These are phyloP conservation scores for Dichotomopilus funicola DNA, from an alignment of 2,329 filamentous ascomycete genomes.

Conservation along the genomic window DNA sequence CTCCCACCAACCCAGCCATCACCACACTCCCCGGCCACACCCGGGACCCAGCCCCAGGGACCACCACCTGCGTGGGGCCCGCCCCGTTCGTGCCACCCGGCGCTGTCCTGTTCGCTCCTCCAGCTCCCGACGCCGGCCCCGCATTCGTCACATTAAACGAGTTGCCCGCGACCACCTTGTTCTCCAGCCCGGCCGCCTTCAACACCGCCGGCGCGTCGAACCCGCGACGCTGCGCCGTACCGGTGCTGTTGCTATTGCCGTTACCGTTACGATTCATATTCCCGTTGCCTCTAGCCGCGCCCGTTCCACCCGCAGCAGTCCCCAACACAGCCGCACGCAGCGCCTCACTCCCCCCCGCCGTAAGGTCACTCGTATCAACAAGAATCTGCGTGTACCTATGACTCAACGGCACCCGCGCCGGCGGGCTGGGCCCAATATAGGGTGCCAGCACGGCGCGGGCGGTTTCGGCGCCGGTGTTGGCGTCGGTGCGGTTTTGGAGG, in stretches of 20 bases:
- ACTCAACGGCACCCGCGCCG: conserved; percentile 32
- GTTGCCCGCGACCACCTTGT: conserved; percentile 32
- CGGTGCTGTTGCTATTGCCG: too few relatives aligned
- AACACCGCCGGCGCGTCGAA: conserved; percentile 31
- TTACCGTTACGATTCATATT: too few relatives aligned
- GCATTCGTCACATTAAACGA: conserved; percentile 36
- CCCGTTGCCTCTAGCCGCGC: too few relatives aligned
- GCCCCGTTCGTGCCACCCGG: neutral
- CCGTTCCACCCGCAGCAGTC: too few relatives aligned
- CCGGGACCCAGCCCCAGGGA: neutral
- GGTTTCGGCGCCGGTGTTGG: conserved; percentile 7
- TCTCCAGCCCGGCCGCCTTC: conserved; percentile 27
- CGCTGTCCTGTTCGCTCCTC: neutral
- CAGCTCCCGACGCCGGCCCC: conserved; percentile 21
- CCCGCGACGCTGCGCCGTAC: conserved; percentile 15
- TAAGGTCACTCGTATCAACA: conserved; percentile 32
- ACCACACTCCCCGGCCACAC: neutral
- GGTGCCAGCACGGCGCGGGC: neutral
- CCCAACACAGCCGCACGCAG: conserved; percentile 26
- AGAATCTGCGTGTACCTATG: conserved; percentile 37
- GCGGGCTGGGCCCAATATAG: conserved; percentile 35
- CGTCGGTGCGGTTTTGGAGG: conserved; percentile 26
- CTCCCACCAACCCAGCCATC: neutral
- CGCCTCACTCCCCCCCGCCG: conserved; percentile 7
- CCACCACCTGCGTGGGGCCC: neutral